Evolutionary conservation across 1,284 basidiomycete genomes (phyloP).

Genomic region (Ustilago cynodontis): DNA sequence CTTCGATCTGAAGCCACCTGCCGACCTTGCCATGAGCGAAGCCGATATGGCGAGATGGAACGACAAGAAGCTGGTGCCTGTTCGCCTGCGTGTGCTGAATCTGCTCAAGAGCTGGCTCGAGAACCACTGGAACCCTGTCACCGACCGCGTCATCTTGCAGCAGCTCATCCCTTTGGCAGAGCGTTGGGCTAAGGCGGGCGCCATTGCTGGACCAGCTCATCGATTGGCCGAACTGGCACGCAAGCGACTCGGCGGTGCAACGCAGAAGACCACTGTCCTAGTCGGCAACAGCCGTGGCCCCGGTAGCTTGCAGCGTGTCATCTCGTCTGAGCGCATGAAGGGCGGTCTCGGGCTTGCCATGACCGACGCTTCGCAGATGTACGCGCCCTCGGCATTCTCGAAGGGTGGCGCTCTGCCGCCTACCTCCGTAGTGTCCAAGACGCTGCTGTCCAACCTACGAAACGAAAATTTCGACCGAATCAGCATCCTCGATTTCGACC

Average conservation of each 20-base stretch:
- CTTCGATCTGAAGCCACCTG: slow-evolving; percentile 78
- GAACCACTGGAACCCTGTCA: slow-evolving; percentile 82
- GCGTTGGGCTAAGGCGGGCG: slow-evolving; percentile 69
- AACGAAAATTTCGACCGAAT: slow-evolving; percentile 74
- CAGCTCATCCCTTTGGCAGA: slow-evolving; percentile 77
- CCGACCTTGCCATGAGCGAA: slow-evolving; percentile 71
- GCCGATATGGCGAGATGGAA: slow-evolving; percentile 82
- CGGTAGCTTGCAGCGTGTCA: slow-evolving; percentile 62
- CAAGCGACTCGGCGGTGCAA: slow-evolving; percentile 45
- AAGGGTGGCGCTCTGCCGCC: slow-evolving; percentile 67
- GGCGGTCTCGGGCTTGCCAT: slow-evolving; percentile 30
- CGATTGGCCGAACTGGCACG: slow-evolving; percentile 69
- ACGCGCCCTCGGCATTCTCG: slow-evolving; percentile 49
- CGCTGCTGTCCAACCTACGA: slow-evolving; percentile 74
- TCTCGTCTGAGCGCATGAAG: slow-evolving; percentile 67
- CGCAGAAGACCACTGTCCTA: slow-evolving; percentile 47
- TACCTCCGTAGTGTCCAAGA: slow-evolving; percentile 83
- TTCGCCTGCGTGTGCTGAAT: slow-evolving; percentile 89
- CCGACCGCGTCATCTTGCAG: slow-evolving; percentile 72
- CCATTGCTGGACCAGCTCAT: slow-evolving; percentile 78
- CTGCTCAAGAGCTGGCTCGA: slow-evolving; percentile 95
- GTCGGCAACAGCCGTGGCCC: slow-evolving; percentile 49
- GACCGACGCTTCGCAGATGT: slow-evolving; percentile 59
- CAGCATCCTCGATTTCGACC: slow-evolving; percentile 86
- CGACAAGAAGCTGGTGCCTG: slow-evolving; percentile 85